These are phyloP conservation scores for Ehretia macrophylla DNA, from an alignment of 257 asterid genomes.

Conservation along the genomic window DNA sequence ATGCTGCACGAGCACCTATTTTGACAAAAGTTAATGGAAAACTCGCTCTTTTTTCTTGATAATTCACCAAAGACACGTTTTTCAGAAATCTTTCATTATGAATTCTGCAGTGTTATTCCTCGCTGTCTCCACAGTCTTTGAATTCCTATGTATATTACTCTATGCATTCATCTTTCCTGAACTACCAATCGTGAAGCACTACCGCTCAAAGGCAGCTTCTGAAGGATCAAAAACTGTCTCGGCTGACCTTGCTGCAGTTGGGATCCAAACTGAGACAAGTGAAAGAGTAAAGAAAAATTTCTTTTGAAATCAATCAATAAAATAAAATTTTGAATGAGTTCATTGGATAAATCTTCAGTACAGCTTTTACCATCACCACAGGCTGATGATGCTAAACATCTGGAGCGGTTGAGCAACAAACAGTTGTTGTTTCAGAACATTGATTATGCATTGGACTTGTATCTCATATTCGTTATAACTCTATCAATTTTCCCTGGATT, in stretches of 20 bases:
- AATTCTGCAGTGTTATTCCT: slow-evolving; percentile 36
- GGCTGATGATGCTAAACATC: slow-evolving; percentile 22
- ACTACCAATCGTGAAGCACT: slow-evolving; percentile 37
- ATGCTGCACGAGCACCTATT: neutral
- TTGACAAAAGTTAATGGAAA: too few species aligned
- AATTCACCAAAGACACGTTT: neutral
- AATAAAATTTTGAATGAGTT: neutral
- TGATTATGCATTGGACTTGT: slow-evolving; percentile 50
- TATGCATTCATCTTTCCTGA: slow-evolving; percentile 33
- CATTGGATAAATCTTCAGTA: neutral
- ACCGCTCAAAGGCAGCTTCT: slow-evolving; percentile 42
- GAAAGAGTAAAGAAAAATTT: slow-evolving; percentile 8
- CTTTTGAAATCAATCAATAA: neutral
- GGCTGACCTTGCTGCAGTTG: slow-evolving; percentile 82
- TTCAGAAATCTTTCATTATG: neutral
- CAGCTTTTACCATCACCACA: slow-evolving; percentile 4
- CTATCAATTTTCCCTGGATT: slow-evolving; percentile 70
- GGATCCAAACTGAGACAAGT: slow-evolving; percentile 31
- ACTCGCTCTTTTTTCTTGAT: neutral
- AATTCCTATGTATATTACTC: slow-evolving; percentile 26
- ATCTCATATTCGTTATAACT: slow-evolving; percentile 48
- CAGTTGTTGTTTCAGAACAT: slow-evolving; percentile 44
- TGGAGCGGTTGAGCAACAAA: slow-evolving; percentile 49
- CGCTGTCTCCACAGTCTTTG: slow-evolving; percentile 30
- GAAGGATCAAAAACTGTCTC: slow-evolving; percentile 82